These are phyloP conservation scores for Venturia oleaginea DNA, from an alignment of 2,329 filamentous ascomycete genomes.

Conservation along the genomic window DNA sequence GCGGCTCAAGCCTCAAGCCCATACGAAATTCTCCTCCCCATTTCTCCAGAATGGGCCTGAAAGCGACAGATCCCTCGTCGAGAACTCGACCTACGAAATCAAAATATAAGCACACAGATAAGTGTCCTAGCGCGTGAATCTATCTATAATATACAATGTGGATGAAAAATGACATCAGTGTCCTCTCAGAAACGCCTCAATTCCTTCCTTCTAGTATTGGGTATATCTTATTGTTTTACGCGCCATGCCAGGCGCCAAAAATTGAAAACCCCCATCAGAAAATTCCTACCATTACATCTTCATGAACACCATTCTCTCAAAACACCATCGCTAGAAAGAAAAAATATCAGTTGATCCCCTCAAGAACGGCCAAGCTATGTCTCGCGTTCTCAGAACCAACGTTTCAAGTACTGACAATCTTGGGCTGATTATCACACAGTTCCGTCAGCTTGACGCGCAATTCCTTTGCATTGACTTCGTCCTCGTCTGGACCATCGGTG, in stretches of 20 bases:
- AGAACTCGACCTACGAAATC: too few relatives aligned
- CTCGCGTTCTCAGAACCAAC: background rate
- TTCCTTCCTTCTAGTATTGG: background rate
- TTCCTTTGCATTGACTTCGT: conserved; percentile 4
- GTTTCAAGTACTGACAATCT: background rate
- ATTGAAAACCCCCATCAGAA: background rate
- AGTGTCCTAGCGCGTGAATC: too few relatives aligned
- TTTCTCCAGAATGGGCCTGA: too few relatives aligned
- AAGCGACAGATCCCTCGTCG: too few relatives aligned
- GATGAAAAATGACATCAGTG: background rate
- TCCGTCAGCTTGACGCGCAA: background rate
- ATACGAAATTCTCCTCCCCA: too few relatives aligned
- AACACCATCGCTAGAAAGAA: background rate
- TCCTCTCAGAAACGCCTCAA: background rate
- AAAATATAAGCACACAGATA: too few relatives aligned
- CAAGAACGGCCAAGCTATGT: background rate
- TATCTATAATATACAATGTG: background rate
- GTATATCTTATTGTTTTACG: background rate
- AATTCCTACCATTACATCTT: background rate
- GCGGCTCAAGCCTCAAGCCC: too few relatives aligned
- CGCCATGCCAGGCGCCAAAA: background rate
- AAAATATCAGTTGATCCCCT: background rate
- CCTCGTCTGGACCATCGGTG: background rate
- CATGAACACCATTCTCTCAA: background rate
- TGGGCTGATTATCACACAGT: background rate